These are phyloP conservation scores for Datisca glomerata DNA, from an alignment of 306 rosid species.

Conservation along the genomic window DNA sequence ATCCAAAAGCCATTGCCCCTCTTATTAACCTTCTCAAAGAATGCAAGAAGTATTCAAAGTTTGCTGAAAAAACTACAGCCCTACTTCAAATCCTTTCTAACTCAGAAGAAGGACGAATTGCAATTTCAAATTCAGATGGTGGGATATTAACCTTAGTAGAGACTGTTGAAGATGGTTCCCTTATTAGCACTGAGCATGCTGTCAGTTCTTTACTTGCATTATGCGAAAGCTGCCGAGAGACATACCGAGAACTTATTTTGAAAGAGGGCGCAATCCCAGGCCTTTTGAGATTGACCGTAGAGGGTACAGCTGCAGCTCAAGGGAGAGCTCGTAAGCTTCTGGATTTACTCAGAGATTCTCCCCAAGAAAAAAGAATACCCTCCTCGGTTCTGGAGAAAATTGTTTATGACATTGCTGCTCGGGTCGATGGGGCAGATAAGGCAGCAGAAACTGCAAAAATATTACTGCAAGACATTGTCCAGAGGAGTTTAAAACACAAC, in stretches of 20 bases:
- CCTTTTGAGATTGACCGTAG: slow-evolving; percentile 63
- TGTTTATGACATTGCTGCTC: slow-evolving; percentile 58
- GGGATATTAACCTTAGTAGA: slow-evolving; percentile 76
- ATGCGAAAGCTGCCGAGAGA: slow-evolving; percentile 63
- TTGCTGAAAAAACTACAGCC: slow-evolving; percentile 73
- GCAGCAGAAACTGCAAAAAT: slow-evolving; percentile 70
- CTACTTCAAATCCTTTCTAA: slow-evolving; percentile 64
- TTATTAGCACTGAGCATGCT: slow-evolving; percentile 72
- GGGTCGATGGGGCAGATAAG: slow-evolving; percentile 69
- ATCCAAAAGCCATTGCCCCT: slow-evolving; percentile 65
- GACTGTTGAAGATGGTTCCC: slow-evolving; percentile 86
- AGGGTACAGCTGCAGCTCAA: slow-evolving; percentile 67
- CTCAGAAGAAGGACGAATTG: slow-evolving; percentile 54
- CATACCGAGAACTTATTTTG: slow-evolving; percentile 69
- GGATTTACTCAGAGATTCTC: slow-evolving; percentile 79
- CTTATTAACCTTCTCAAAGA: slow-evolving; percentile 78
- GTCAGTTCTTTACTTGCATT: slow-evolving; percentile 58
- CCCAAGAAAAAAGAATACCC: slow-evolving; percentile 43
- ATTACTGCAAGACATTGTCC: slow-evolving; percentile 71
- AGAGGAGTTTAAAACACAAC: slow-evolving; percentile 61
- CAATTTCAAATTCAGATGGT: slow-evolving; percentile 45
- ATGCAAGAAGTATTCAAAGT: slow-evolving; percentile 76
- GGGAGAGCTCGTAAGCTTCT: slow-evolving; percentile 58
- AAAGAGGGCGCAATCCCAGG: slow-evolving; percentile 91
- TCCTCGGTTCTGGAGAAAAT: slow-evolving; percentile 62